Conservation (phyloP, 352 stramenopile genomes). For the Globisporangium polare region DNA sequence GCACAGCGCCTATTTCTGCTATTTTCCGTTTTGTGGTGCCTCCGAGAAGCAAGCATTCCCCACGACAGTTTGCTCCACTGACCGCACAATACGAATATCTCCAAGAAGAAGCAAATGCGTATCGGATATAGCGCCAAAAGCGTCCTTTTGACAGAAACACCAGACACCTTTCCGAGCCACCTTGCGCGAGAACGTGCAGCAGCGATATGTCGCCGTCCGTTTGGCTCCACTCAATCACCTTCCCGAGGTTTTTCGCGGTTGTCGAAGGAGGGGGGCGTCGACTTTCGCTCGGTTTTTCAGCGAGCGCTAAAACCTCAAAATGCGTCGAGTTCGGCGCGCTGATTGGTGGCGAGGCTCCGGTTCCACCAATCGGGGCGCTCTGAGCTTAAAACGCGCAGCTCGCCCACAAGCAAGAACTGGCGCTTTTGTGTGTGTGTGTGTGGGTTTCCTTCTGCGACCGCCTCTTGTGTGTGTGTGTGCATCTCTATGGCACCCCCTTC, state of each 20-base stretch:
- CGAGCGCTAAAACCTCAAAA: constrained; percentile 28
- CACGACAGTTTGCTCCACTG: too few relatives aligned
- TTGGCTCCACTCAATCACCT: constrained; percentile 2
- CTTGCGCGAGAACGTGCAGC: background rate
- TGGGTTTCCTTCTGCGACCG: too few relatives aligned
- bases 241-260: constrained; percentile 14
- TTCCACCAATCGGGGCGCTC: constrained; percentile 31
- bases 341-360: constrained; percentile 26
- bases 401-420: constrained; percentile 24
- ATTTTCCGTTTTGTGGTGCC: too few relatives aligned
- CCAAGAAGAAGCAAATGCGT: too few relatives aligned
- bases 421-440: constrained; percentile 26
- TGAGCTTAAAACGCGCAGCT: constrained; percentile 14
- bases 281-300: constrained; percentile 9
- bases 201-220: background rate
- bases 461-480: constrained; percentile 7
- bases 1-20: too few relatives aligned
- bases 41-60: too few relatives aligned
- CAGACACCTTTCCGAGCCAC: background rate
- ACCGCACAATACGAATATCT: too few relatives aligned
- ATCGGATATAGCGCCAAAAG: background rate
- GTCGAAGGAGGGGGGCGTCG: constrained; percentile 3
- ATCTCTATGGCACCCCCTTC: constrained; percentile 3
- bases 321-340: background rate
- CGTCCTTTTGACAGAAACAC: background rate